phyloP scores from a whole-genome alignment of 495 filamentous ascomycete genomes.

The Alectoria sarmentosa region DNA sequence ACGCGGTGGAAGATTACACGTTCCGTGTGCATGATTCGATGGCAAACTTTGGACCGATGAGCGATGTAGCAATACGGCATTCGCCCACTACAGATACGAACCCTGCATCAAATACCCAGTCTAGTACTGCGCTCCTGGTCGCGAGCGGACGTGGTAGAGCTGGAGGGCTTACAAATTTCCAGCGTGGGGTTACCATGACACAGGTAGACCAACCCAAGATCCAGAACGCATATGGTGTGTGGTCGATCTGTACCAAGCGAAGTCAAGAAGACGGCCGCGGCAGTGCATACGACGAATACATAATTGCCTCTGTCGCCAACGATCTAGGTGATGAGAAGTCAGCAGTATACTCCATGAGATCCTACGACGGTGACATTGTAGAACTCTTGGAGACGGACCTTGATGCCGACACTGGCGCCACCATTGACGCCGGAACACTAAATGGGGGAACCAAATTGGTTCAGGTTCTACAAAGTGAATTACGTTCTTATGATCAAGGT shows the following conservation, averaged over 20 bases:
- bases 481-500: constrained; percentile 85
- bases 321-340: constrained; percentile 50
- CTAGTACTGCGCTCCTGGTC: constrained; percentile 62
- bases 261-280: constrained; percentile 28
- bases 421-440: constrained; percentile 73
- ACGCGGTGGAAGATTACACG: constrained; percentile 44
- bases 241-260: constrained; percentile 55
- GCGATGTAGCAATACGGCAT: constrained; percentile 58
- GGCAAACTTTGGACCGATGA: constrained; percentile 68
- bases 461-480: constrained; percentile 75
- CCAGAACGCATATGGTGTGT: constrained; percentile 50
- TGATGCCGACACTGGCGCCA: constrained; percentile 75
- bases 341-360: constrained; percentile 48
- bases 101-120: constrained; percentile 36
- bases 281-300: constrained; percentile 55
- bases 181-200: constrained; percentile 62
- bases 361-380: constrained; percentile 55
- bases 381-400: constrained; percentile 70
- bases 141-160: constrained; percentile 61
- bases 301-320: constrained; percentile 59
- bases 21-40: constrained; percentile 75
- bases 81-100: constrained; percentile 30
- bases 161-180: constrained; percentile 67
- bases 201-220: constrained; percentile 47
- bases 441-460: constrained; percentile 68